Evolutionary conservation across 768 basidiomycete genomes (phyloP), one percentile per base, ranked within the genome.

Genomic region (Hericium erinaceus): DNA sequence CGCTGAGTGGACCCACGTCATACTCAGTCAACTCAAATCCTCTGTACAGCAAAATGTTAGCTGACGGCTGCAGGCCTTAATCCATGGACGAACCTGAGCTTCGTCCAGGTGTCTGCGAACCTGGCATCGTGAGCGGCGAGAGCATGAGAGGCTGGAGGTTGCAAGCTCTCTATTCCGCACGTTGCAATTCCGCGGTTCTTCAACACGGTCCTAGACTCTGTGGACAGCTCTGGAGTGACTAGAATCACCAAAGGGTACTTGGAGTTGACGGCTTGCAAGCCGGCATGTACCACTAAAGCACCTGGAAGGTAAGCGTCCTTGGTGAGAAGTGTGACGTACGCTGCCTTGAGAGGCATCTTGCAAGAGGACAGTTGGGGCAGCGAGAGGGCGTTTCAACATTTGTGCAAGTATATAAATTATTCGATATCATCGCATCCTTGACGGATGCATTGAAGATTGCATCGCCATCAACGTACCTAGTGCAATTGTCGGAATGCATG

Each of bases 251-350:
- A 67, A 6, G 80, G 78, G 65, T 82, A 82, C 53, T 67, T 67
- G 4, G 75, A 72, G 1, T 69, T 68, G n/a, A 74, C 72, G 8
- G 69, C 64, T 13, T 64, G 56, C 39, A 87, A 74, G 37, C 77
- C 76, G 20, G 77, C 69, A 55, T 84, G 70, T 7, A 87, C 67
- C 3, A 83, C 78, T 33, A 88, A 70, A 33, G 80, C 70, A 10
- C 82, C 84, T 57, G 78, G 70, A 26, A 86, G 71, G 66, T 87
- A 86, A 49, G 68, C 70, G 15, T 72, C 69, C 61, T 81, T 83
- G 41, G 93, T 93, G 64, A 95, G 75, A 57, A 95, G 74, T 15
- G 91, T 92, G 33, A 80, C 84, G 74, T 83, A 97, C 13, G 85
- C 89, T 41, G 54, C 54, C 41, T 46, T 20, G 54, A n/a, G 33